Base-by-base conservation (phyloP, 2,329 filamentous ascomycete genomes). In the Purpureocillium takamizusanense region DNA sequence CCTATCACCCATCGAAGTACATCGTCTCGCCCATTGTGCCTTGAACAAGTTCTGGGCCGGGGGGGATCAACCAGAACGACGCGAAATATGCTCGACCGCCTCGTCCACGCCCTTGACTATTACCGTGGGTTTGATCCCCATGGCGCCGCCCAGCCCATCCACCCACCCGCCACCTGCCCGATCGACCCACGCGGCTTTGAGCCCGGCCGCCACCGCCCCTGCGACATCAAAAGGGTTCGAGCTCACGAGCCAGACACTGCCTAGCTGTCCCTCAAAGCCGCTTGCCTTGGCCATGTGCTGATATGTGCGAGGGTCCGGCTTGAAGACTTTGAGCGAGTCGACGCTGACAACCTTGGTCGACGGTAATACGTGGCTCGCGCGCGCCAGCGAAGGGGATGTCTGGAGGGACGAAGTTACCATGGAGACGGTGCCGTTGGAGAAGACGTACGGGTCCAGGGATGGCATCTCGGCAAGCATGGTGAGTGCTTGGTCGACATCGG, bases 151-250 rank as follows among this genome's bases (percentile, higher is more conserved):
- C 15, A 39, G 15, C 7, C 37, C 37, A 16, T 39, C 18, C 38
- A 43, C 31, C 54, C 50, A 17, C 37, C 43, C 17, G 35, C 44
- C 28, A 35, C 40, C 28, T 18, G 42, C 35, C 43, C 39, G 32
- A 38, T 45, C 33, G 47, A 45, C 13, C 42, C 47, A 21, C 44
- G 45, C 29, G 44, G 47, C 33, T 46, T 51, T 33, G 42, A 46
- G 18, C 50, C 43, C 14, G 36, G 40, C 18, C 53, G 49, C 33
- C 42, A 42, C 21, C 6, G 21, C 78, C 0, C 84, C 83, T 0
- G 78, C 70, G 13, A 83, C 63, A 53, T 88, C 83, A 53, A 88
- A 88, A 3, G 83, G 78, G 52, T 88, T 88, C 2, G 76, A 74
- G 46, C 73, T 83, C 6, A 89, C 69, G 7, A 88, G 57, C 80